phyloP scores from a whole-genome alignment of 2,329 filamentous ascomycete genomes.

The Zalaria obscura region DNA sequence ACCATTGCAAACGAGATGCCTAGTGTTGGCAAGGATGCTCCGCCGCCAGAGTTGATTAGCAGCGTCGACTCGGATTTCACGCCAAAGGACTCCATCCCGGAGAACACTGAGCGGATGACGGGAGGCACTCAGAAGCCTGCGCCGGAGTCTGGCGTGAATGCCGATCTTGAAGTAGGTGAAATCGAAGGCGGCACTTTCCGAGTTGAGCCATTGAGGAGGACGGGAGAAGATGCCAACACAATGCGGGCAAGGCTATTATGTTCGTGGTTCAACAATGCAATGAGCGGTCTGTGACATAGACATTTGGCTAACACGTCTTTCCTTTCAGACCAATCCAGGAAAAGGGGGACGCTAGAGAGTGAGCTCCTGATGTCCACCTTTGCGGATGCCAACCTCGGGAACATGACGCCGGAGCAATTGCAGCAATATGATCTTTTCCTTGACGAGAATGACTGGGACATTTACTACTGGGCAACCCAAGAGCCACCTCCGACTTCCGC shows the following conservation, averaged over 20 bases:
- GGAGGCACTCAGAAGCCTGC: conserved; percentile 44
- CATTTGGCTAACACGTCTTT: conserved; percentile 10
- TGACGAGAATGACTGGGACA: conserved; percentile 99
- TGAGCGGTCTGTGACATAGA: conserved; percentile 1
- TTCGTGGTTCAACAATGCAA: conserved; percentile 20
- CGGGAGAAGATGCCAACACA: conserved; percentile 70
- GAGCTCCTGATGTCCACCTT: conserved; percentile 96
- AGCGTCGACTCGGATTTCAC: conserved; percentile 40
- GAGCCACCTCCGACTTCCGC: conserved; percentile 48
- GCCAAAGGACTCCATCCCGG: conserved; percentile 45
- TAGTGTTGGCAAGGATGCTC: conserved; percentile 38
- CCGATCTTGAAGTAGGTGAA: conserved; percentile 71
- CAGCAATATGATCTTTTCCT: conserved; percentile 22
- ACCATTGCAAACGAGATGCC: conserved; percentile 51
- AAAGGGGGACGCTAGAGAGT: conserved; percentile 88
- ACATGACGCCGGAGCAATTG: conserved; percentile 45
- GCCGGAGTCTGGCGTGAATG: conserved; percentile 32
- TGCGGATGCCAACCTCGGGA: conserved; percentile 60
- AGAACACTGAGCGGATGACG: conserved; percentile 52
- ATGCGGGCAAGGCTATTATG: conserved; percentile 78
- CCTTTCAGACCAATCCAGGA: conserved; percentile 75
- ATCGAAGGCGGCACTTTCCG: conserved; percentile 75
- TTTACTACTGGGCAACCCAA: conserved; percentile 99
- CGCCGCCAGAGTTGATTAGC: conserved; percentile 47
- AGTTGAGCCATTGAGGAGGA: conserved; percentile 75